phyloP scores from a whole-genome alignment of 208 protist species.

The Leptomonas pyrrhocoris region DNA sequence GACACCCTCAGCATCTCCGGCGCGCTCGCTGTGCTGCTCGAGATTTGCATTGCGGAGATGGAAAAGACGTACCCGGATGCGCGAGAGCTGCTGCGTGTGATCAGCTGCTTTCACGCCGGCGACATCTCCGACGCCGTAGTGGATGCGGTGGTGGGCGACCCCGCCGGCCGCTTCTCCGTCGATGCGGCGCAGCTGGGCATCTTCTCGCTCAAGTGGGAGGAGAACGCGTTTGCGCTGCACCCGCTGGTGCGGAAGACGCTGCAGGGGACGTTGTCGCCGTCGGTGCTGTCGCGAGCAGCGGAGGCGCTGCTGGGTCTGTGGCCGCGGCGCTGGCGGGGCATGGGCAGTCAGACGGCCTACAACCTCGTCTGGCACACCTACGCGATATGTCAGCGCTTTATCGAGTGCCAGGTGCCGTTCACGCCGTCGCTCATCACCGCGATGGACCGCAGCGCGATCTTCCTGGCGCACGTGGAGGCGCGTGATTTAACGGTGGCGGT shows the following conservation, averaged over 20 bases:
- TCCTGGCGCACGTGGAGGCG: constrained; percentile 66
- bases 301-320: constrained; percentile 52
- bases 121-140: constrained; percentile 68
- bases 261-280: constrained; percentile 11
- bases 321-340: constrained; percentile 79
- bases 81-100: constrained; percentile 33
- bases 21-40: constrained; percentile 53
- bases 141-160: constrained; percentile 46
- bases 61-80: constrained; percentile 42
- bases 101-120: constrained; percentile 65
- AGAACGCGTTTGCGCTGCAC: constrained; percentile 65
- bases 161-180: constrained; percentile 46
- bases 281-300: constrained; percentile 31
- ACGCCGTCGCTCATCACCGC: constrained; percentile 43
- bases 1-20: constrained; percentile 65
- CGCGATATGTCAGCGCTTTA: constrained; percentile 42
- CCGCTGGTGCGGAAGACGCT: constrained; percentile 51
- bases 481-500: constrained; percentile 67
- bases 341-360: constrained; percentile 54
- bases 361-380: constrained; percentile 80
- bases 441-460: constrained; percentile 71
- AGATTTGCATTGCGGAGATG: constrained; percentile 49
- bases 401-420: constrained; percentile 20
- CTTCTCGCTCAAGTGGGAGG: constrained; percentile 73
- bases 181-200: constrained; percentile 53